Conservation (phyloP, 805 yeast genomes). For the Nakazawaea siamensis region DNA sequence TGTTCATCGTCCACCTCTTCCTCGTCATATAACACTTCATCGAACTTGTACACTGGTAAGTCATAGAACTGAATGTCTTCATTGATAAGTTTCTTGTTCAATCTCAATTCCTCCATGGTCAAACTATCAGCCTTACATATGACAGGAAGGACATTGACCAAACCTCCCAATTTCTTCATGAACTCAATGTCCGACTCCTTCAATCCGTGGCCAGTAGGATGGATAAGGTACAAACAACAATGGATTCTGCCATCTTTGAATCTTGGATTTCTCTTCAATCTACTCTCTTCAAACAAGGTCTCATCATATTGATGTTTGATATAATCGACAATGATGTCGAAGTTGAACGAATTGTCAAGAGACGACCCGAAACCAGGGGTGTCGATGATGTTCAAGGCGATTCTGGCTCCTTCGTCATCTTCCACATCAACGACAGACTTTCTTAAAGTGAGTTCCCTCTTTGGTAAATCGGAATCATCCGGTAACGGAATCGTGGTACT, state of each 20-base stretch:
- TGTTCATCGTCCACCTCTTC: slow-evolving; percentile 23
- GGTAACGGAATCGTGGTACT: slow-evolving; percentile 49
- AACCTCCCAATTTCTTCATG: slow-evolving; percentile 59
- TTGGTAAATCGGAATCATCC: slow-evolving; percentile 44
- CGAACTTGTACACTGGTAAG: slow-evolving; percentile 75
- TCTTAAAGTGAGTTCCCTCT: slow-evolving; percentile 53
- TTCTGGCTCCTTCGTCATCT: slow-evolving; percentile 80
- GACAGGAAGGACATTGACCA: slow-evolving; percentile 79
- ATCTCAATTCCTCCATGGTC: slow-evolving; percentile 58
- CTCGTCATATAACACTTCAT: slow-evolving; percentile 39
- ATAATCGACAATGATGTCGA: slow-evolving; percentile 67
- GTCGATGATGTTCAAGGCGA: slow-evolving; percentile 66
- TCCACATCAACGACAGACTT: slow-evolving; percentile 80
- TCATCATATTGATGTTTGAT: slow-evolving; percentile 79
- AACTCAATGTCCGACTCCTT: slow-evolving; percentile 67
- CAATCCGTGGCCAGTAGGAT: slow-evolving; percentile 56
- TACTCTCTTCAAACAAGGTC: slow-evolving; percentile 69
- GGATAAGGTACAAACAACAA: slow-evolving; percentile 68
- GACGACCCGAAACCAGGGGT: slow-evolving; percentile 81
- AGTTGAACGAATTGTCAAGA: slow-evolving; percentile 58
- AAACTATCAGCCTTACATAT: slow-evolving; percentile 75
- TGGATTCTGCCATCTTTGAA: slow-evolving; percentile 82
- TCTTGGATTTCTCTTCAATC: slow-evolving; percentile 78
- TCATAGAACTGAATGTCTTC: slow-evolving; percentile 68
- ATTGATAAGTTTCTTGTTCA: slow-evolving; percentile 65